A percentile compares a stretch with the other conserved stretches of the same genome.
These are phyloP conservation scores for Chalciporus piperatus DNA, from an alignment of 768 basidiomycete species.

Conservation along the genomic window DNA sequence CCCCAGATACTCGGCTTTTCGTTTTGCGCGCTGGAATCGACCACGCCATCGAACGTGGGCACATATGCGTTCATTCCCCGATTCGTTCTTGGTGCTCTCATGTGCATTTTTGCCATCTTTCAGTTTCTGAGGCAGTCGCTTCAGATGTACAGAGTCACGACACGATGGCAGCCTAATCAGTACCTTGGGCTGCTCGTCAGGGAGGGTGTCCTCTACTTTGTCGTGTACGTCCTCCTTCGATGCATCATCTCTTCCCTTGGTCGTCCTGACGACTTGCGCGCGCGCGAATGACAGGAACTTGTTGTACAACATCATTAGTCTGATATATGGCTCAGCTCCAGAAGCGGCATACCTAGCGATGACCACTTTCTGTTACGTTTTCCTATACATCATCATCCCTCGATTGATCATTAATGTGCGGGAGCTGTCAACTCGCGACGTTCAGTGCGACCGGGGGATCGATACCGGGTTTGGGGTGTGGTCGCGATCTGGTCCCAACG, in stretches of 20 bases:
- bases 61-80: neutral
- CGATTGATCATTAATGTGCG: neutral
- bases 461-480: neutral
- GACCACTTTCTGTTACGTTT: neutral
- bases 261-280: no score
- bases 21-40: no score
- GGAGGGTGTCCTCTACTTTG: slow-evolving; percentile 9
- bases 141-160: neutral
- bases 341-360: no score
- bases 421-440: neutral
- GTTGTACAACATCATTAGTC: no score
- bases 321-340: no score
- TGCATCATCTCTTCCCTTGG: no score
- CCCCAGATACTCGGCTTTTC: no score
- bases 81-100: slow-evolving; percentile 1
- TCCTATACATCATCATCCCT: neutral
- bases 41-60: no score
- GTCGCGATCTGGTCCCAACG: neutral
- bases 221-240: neutral
- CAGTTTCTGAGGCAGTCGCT: neutral
- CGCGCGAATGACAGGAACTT: no score
- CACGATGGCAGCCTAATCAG: slow-evolving; percentile 6
- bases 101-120: slow-evolving; percentile 5
- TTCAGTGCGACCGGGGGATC: neutral
- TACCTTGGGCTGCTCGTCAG: slow-evolving; percentile 6